Conservation (phyloP, 768 basidiomycete genomes). For the Rhizopogon salebrosus region DNA sequence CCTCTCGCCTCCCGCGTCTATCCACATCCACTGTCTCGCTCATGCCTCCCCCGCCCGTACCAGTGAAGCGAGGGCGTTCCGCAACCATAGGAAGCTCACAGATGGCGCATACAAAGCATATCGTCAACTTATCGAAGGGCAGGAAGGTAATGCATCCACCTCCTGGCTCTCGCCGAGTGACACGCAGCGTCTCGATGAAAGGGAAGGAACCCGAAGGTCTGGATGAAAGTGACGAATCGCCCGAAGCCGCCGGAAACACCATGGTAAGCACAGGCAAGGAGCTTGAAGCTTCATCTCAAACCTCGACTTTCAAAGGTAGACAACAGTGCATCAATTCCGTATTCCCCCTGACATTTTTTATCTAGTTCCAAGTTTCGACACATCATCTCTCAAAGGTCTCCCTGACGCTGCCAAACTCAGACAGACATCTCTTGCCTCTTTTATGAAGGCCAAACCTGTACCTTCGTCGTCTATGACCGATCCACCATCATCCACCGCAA, state of each 20-base stretch:
- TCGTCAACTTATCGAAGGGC: conserved; percentile 1
- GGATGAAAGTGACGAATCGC: not conserved
- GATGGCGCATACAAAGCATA: not conserved
- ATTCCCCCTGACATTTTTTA: not conserved
- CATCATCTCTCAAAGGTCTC: conserved; percentile 9
- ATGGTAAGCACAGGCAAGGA: not conserved
- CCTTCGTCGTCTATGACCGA: conserved; percentile 5
- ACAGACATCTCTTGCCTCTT: conserved; percentile 20
- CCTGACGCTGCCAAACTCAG: conserved; percentile 14
- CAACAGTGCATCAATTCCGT: not conserved
- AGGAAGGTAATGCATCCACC: conserved; percentile 1
- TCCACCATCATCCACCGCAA: conserved; percentile 6
- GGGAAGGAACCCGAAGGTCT: conserved; percentile 8
- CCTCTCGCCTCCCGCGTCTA: conserved; percentile 1
- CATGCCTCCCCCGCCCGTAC: conserved; percentile 5
- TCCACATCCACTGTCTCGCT: not conserved
- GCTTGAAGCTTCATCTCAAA: not conserved
- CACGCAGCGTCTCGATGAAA: conserved; percentile 25
- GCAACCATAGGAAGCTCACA: not conserved
- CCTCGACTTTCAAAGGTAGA: not conserved
- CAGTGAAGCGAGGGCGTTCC: not conserved
- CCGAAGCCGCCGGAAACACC: not conserved
- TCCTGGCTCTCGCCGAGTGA: conserved; percentile 16
- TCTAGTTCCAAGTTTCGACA: conserved; percentile 5
- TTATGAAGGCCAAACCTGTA: conserved; percentile 14